Evolutionary conservation across 805 yeast species (phyloP).

Genomic region (Blastobotrys americana): DNA sequence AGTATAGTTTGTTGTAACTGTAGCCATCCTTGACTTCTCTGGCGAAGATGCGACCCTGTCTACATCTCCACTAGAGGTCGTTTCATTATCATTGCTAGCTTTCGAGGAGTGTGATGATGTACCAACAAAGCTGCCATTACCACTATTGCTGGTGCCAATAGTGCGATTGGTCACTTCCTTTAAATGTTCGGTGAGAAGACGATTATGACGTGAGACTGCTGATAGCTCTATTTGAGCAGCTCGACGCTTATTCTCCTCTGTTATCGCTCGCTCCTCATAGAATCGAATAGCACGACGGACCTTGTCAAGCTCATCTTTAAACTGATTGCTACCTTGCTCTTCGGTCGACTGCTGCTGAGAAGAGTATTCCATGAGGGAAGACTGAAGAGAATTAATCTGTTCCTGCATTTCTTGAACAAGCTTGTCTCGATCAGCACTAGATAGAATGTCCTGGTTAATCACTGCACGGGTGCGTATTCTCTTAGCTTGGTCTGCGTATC

Average conservation of each 20-base stretch:
- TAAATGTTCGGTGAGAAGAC: constrained; percentile 25
- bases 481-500: constrained; percentile 75
- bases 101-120: no score
- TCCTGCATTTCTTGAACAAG: constrained; percentile 35
- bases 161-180: constrained; percentile 19
- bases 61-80: no score
- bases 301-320: constrained; percentile 24
- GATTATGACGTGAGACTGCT: constrained; percentile 25
- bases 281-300: constrained; percentile 24
- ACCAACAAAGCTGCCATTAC: neutral
- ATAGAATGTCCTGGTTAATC: constrained; percentile 39
- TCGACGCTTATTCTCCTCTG: constrained; percentile 27
- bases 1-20: neutral
- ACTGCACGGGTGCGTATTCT: constrained; percentile 56
- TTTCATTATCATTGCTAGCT: no score
- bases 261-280: constrained; percentile 28
- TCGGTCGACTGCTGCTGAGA: constrained; percentile 2
- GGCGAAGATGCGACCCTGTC: neutral
- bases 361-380: constrained; percentile 16
- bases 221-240: constrained; percentile 26
- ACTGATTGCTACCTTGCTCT: constrained; percentile 22
- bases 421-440: constrained; percentile 33
- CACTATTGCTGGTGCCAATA: constrained; percentile 5
- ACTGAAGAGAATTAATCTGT: constrained; percentile 30
- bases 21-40: neutral